Percentiles rank a stretch among this genome's conserved stretches.
Evolutionary conservation across 2,329 filamentous ascomycete species (phyloP).

Genomic region (Pseudocercospora crystallina): DNA sequence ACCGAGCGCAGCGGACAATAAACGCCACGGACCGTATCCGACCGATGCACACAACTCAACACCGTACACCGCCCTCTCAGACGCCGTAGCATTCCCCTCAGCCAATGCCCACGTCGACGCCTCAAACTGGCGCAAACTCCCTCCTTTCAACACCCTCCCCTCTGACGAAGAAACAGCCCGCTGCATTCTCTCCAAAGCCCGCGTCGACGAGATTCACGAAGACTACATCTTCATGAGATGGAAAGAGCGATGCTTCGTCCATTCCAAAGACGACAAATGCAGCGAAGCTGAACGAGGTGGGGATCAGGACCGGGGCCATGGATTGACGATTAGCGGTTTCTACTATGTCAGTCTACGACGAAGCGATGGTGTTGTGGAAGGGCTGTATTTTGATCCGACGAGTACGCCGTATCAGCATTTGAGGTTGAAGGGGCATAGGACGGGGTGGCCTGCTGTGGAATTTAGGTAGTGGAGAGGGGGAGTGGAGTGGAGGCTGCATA

Average conservation of each 20-base stretch:
- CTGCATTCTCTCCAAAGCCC: constrained; percentile 44
- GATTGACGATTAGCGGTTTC: constrained; percentile 55
- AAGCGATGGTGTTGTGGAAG: constrained; percentile 49
- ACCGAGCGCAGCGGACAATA: constrained; percentile 37
- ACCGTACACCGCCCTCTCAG: constrained; percentile 22
- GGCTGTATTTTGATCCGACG: constrained; percentile 56
- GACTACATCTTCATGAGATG: constrained; percentile 59
- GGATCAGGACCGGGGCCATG: constrained; percentile 40
- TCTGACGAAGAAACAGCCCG: constrained; percentile 32
- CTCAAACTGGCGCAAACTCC: constrained; percentile 51
- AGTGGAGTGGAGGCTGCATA: too few relatives aligned
- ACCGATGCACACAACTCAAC: constrained; percentile 19
- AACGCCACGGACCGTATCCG: constrained; percentile 14
- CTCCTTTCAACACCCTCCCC: constrained; percentile 41
- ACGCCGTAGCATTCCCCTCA: constrained; percentile 45
- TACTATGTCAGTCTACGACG: constrained; percentile 54
- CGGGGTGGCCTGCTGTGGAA: constrained; percentile 41
- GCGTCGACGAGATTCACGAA: constrained; percentile 40
- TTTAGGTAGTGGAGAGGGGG: constrained; percentile 32
- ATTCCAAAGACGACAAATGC: constrained; percentile 30
- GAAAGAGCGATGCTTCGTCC: constrained; percentile 55
- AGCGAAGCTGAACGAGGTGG: constrained; percentile 23
- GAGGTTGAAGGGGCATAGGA: constrained; percentile 41
- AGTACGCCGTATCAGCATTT: constrained; percentile 55
- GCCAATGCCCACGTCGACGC: constrained; percentile 46